Percentiles rank a stretch among this genome's conserved stretches.
phyloP scores from a whole-genome alignment of 1,284 basidiomycete genomes.

The Papiliotrema laurentii region DNA sequence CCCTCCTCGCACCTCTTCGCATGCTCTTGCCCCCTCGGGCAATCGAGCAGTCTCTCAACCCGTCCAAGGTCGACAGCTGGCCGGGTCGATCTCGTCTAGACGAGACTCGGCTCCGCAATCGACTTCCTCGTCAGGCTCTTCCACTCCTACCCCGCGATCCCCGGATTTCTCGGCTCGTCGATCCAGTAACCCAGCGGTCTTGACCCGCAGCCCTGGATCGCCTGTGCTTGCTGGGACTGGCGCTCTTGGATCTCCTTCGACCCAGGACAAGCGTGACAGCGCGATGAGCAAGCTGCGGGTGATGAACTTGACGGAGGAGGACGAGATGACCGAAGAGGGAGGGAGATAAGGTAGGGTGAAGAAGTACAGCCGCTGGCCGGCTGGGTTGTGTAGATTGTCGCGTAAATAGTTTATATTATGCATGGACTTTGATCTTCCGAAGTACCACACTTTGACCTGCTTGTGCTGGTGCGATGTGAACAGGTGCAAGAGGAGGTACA shows the following conservation, averaged over 20 bases:
- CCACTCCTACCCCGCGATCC: constrained; percentile 6
- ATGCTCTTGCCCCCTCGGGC: too few relatives aligned
- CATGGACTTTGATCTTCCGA: background rate
- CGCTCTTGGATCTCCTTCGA: background rate
- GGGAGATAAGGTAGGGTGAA: background rate
- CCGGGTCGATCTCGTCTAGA: constrained; percentile 9
- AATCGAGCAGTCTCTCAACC: constrained; percentile 20
- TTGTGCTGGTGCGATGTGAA: too few relatives aligned
- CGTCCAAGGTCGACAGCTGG: constrained; percentile 15
- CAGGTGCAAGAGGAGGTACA: too few relatives aligned
- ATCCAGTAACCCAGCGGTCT: background rate
- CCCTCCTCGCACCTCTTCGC: too few relatives aligned
- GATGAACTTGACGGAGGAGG: constrained; percentile 7
- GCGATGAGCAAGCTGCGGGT: constrained; percentile 4
- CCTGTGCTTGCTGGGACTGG: background rate
- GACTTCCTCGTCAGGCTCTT: background rate
- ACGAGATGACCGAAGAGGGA: background rate
- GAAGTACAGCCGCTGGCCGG: background rate
- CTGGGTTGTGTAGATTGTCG: background rate
- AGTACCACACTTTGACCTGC: too few relatives aligned
- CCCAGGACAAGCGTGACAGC: background rate
- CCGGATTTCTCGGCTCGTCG: background rate
- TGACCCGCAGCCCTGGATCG: background rate
- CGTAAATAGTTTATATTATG: background rate
- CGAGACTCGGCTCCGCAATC: constrained; percentile 14